Base-by-base conservation (phyloP, 208 protist species). In the Trypanosoma lewisi region DNA sequence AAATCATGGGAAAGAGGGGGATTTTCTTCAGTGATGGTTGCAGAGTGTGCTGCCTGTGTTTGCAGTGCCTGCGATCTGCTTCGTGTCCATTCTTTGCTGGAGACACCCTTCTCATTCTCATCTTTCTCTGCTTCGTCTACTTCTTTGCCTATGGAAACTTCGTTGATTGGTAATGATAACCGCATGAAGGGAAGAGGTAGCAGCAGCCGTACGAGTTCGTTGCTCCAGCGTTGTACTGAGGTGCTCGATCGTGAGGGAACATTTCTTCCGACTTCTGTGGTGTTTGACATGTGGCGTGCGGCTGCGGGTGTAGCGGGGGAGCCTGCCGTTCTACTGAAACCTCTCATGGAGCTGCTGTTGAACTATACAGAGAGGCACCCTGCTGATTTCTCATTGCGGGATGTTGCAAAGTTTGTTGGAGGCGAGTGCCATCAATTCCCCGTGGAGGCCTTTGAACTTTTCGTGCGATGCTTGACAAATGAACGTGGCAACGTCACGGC, bases 381-480 rank as follows among this genome's bases (percentile, higher is more conserved):
- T 2, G 7, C 45, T 28, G 21, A 66, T 6, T 73, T 73, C 39
- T 45, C 67, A n/a, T 60, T 73, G 27, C 30, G 52, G 12, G 59
- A 67, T 16, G 42, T 67, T 12, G 33, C 51, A 37, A 42, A 49
- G 34, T 73, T 73, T 67, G 7, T 73, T 8, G 55, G 55, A 12
- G 27, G 25, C 17, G 41, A 57, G 11, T 12, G 28, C 4, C 25
- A 37, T 41, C 19, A 39, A 0, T 52, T 87, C 8, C 82, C 84
- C 0, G 75, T 84, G 42, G 74, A 83, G 21, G 67, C 89, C 30
- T 70, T 91, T 51, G 80, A 87, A 39, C 25, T 89, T 21, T 90
- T 82, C 49, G 37, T 91, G 9, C 79, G 77, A 5, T 58, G 80
- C 16, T 54, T 89, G 8, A 52, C 42, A 14, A 61, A 70, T 50